Evolutionary conservation across 257 asterid genomes (phyloP).

Genomic region (Forsythia suspensa): DNA sequence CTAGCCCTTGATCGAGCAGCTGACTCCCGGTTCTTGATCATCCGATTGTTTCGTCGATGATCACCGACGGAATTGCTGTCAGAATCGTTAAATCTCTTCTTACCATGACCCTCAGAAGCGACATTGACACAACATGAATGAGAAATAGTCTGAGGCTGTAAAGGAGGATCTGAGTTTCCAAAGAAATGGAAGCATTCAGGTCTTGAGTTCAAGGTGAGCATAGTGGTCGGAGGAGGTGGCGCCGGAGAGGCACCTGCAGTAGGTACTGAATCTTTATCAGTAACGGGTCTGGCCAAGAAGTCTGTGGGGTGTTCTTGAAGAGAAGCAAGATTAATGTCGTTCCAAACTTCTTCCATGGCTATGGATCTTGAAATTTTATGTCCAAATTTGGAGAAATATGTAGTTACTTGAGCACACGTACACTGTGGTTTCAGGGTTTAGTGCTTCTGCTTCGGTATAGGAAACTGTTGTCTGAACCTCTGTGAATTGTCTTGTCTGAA

Average conservation of each 20-base stretch:
- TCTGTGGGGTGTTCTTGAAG: constrained; percentile 22
- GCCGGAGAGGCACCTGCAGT: neutral
- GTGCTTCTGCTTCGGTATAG: no score
- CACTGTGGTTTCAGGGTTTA: no score
- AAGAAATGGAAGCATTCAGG: constrained; percentile 23
- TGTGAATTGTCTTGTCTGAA: no score
- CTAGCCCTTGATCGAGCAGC: constrained; percentile 52
- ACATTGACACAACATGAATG: neutral
- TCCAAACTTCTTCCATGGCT: constrained; percentile 52
- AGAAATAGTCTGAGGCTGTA: constrained; percentile 14
- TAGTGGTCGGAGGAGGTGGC: constrained; percentile 27
- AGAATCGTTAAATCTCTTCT: constrained; percentile 20
- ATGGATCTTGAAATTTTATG: constrained; percentile 12
- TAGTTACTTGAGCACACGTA: no score
- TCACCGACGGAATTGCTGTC: constrained; percentile 16
- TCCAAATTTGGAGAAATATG: no score
- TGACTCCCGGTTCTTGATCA: constrained; percentile 53
- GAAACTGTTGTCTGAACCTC: neutral
- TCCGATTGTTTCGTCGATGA: constrained; percentile 30
- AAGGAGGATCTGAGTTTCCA: constrained; percentile 14
- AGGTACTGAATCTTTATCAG: constrained; percentile 9
- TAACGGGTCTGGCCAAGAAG: constrained; percentile 29
- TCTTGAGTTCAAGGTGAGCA: constrained; percentile 32
- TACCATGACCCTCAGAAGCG: constrained; percentile 14
- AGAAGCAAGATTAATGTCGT: constrained; percentile 38